Percentiles rank a stretch among this genome's conserved stretches.
phyloP scores from a whole-genome alignment of 441 rosid species.

The Viola pubescens region DNA sequence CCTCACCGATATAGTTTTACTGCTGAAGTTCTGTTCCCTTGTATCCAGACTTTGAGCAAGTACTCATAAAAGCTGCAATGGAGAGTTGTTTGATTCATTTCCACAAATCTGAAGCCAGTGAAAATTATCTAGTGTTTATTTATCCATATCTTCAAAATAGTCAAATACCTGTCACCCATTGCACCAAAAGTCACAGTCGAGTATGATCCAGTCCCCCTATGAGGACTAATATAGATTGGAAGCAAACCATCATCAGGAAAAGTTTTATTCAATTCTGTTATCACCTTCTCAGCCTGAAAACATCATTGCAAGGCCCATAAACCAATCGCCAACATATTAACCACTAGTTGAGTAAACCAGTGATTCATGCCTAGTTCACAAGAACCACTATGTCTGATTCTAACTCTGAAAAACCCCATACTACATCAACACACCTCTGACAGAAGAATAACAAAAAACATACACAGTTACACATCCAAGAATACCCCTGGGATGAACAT shows the following conservation, averaged over 20 bases:
- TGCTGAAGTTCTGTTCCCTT: constrained; percentile 74
- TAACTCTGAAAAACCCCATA: background rate
- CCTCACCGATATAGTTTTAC: constrained; percentile 73
- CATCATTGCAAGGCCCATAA: constrained; percentile 11
- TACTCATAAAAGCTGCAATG: constrained; percentile 89
- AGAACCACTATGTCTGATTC: too few species aligned
- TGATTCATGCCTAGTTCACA: too few species aligned
- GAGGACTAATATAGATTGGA: constrained; percentile 78
- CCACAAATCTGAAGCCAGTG: background rate
- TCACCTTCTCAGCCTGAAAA: constrained; percentile 77
- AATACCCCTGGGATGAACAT: constrained; percentile 10
- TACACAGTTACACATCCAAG: background rate
- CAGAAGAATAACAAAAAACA: constrained; percentile 1
- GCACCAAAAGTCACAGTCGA: constrained; percentile 93
- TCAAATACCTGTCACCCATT: constrained; percentile 84
- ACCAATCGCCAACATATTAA: background rate
- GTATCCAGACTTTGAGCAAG: constrained; percentile 95
- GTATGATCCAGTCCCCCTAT: constrained; percentile 47
- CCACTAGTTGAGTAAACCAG: background rate
- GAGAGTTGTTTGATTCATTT: background rate
- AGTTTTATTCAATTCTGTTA: constrained; percentile 50
- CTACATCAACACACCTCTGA: background rate
- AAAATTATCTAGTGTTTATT: background rate
- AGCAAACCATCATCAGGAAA: constrained; percentile 90
- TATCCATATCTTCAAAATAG: background rate